Base-by-base conservation (phyloP, 331 rosid genomes). In the Malus hybrid region DNA sequence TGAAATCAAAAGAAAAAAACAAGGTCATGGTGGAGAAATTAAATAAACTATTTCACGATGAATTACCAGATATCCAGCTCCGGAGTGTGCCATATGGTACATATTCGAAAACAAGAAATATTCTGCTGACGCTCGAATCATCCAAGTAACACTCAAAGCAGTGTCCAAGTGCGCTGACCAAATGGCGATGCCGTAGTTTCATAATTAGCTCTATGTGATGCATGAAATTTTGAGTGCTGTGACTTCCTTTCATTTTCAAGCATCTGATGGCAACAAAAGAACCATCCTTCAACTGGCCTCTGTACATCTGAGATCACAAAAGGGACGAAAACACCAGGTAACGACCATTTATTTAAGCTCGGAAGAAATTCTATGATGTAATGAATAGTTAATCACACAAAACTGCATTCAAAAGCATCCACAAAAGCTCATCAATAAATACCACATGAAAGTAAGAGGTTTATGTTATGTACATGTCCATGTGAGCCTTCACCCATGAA, bases 111-210 rank as follows among this genome's bases (percentile, higher is more conserved):
- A 95, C 81, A 10, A 90, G 89, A 84, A 89, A 92, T 22, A 95
- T 77, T 81, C 85, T 86, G 93, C 84, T 83, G 75, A 90, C 91
- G 71, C 91, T 90, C 66, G 91, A 86, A 82, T 93, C 96, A 71
- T 95, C 97, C 70, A 89, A 79, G 72, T 88, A 85, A 72, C 86
- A 87, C 84, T 95, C 97, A 18, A 87, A 92, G 89, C 97, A 90
- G 86, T 95, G 96, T 74, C 99, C 99, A 67, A 95, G 91, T 79
- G 90, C 91, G 36, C 97, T 87, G 75, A 89, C 96, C 82, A 95
- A 79, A 82, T 95, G 89, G 8, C 86, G 87, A 75, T 92, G 93
- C 73, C 99, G 87, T 15, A 95, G 93, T 82, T 95, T 95, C 11
- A 91, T 86, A 73, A 92, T 84, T 76, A 89, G 86, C 81, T 92